Conservation (phyloP, 2,329 filamentous ascomycete species). For the Ascochyta lentis region DNA sequence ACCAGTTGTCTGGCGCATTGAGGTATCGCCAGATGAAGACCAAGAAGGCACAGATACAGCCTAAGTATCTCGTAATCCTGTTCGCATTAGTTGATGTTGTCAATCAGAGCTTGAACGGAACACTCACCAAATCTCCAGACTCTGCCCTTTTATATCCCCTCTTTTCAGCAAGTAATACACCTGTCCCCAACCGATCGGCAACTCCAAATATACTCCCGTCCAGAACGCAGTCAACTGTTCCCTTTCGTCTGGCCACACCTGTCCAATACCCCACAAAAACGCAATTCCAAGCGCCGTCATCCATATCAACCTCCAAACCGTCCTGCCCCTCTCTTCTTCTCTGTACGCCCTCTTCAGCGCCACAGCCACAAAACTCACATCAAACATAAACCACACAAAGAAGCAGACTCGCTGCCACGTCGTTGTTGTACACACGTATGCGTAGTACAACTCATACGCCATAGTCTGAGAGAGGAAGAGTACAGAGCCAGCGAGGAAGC, state of each 20-base stretch:
- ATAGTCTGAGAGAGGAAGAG: conserved; percentile 43
- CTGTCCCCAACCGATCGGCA: conserved; percentile 50
- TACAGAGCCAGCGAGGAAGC: conserved; percentile 42
- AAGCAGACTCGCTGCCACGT: conserved; percentile 46
- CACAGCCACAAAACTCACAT: conserved; percentile 44
- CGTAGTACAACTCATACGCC: conserved; percentile 52
- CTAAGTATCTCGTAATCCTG: conserved; percentile 50
- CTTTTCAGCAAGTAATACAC: conserved; percentile 39
- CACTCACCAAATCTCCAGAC: conserved; percentile 50
- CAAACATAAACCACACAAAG: conserved; percentile 49
- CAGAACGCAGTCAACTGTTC: conserved; percentile 52
- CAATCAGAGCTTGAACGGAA: background rate
- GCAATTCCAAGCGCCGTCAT: conserved; percentile 39
- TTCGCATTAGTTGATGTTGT: background rate
- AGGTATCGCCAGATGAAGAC: conserved; percentile 51
- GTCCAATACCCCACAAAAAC: conserved; percentile 36
- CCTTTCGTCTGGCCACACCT: conserved; percentile 47
- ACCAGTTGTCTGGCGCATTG: conserved; percentile 50
- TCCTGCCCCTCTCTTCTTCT: conserved; percentile 25
- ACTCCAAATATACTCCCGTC: conserved; percentile 47
- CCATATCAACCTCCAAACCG: conserved; percentile 33
- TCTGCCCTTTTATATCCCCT: conserved; percentile 48
- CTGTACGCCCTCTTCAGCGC: conserved; percentile 42
- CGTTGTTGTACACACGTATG: conserved; percentile 45
- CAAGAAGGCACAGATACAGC: conserved; percentile 48